Base-by-base conservation (phyloP, 177 flowering plant genomes). In the Tripterygium wilfordii region DNA sequence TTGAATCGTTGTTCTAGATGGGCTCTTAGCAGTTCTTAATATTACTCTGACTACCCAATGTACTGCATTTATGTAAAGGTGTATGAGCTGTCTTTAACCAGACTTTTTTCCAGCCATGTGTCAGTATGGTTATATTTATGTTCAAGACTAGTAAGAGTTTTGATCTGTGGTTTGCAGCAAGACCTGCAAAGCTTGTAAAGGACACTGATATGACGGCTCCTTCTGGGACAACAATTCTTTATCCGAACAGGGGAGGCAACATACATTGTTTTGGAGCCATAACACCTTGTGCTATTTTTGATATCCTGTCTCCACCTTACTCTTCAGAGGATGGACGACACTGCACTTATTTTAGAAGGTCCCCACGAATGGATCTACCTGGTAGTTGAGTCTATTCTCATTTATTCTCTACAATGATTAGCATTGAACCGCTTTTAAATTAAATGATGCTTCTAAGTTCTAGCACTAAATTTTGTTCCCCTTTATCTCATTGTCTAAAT, bases 121-220 rank as follows among this genome's bases (percentile, higher is more conserved):
- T n/a, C n/a, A n/a, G n/a, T n/a, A n/a, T n/a, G n/a, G n/a, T n/a
- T n/a, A n/a, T n/a, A n/a, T n/a, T n/a, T n/a, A n/a, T n/a, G n/a
- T n/a, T n/a, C n/a, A n/a, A n/a, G n/a, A n/a, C n/a, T n/a, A n/a
- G n/a, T n/a, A n/a, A n/a, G 13, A 12, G 3, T 25, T n/a, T 12
- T 53, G 15, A 18, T 41, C 36, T 49, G 38, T 35, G 47, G 9
- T 58, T 47, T 62, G 69, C 78, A 78, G 96, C 78, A 50, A 76
- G 86, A 75, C 82, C 85, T 40, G 82, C 92, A 27, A 83, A 64
- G 54, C 69, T 83, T 20, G 86, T 79, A 22, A 75, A 48, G 54
- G 83, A 88, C 55, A 33, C 51, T 8, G 95, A 80, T 47, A 83
- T 85, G 96, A 62, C 64, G 9, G 95, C 92, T 19, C 95, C 98